Percentiles rank a stretch among this genome's conserved stretches.
These are phyloP conservation scores for Petasospora fabianii DNA, from an alignment of 1,139 yeast species.

Conservation along the genomic window DNA sequence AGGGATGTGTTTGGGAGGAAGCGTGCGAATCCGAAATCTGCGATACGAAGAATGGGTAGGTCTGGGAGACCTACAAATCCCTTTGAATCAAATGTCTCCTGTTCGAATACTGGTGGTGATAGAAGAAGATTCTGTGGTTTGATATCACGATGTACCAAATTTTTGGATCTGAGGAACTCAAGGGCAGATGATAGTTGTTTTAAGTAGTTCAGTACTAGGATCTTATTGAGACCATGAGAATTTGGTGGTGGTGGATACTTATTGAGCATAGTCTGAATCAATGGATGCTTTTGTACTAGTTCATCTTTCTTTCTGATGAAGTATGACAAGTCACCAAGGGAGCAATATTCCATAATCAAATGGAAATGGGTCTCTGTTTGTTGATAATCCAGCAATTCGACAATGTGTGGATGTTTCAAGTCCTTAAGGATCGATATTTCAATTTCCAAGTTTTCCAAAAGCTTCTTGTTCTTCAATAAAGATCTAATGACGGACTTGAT, in stretches of 20 bases:
- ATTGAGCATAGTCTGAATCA: slow-evolving; percentile 68
- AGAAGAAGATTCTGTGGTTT: slow-evolving; percentile 89
- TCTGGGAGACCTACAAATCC: slow-evolving; percentile 81
- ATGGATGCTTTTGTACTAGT: slow-evolving; percentile 71
- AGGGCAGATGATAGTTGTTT: slow-evolving; percentile 86
- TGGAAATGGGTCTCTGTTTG: slow-evolving; percentile 80
- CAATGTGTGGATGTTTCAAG: slow-evolving; percentile 90
- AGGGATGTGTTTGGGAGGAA: slow-evolving; percentile 86
- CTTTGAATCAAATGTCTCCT: slow-evolving; percentile 49
- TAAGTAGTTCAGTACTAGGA: slow-evolving; percentile 75
- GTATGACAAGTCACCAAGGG: slow-evolving; percentile 88
- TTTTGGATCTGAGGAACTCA: slow-evolving; percentile 72
- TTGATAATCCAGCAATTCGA: slow-evolving; percentile 75
- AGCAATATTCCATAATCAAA: slow-evolving; percentile 94
- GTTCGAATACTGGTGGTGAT: slow-evolving; percentile 68
- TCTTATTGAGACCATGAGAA: slow-evolving; percentile 75
- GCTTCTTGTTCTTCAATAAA: slow-evolving; percentile 77
- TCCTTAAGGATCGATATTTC: slow-evolving; percentile 85
- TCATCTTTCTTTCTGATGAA: slow-evolving; percentile 77
- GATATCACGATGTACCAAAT: slow-evolving; percentile 89
- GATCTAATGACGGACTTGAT: slow-evolving; percentile 84
- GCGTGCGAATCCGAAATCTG: slow-evolving; percentile 97
- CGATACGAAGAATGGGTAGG: slow-evolving; percentile 84
- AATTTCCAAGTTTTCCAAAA: slow-evolving; percentile 84
- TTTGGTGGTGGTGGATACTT: slow-evolving; percentile 79